Evolutionary conservation across 495 filamentous ascomycete genomes (phyloP).

Genomic region (Clohesyomyces aquaticus): DNA sequence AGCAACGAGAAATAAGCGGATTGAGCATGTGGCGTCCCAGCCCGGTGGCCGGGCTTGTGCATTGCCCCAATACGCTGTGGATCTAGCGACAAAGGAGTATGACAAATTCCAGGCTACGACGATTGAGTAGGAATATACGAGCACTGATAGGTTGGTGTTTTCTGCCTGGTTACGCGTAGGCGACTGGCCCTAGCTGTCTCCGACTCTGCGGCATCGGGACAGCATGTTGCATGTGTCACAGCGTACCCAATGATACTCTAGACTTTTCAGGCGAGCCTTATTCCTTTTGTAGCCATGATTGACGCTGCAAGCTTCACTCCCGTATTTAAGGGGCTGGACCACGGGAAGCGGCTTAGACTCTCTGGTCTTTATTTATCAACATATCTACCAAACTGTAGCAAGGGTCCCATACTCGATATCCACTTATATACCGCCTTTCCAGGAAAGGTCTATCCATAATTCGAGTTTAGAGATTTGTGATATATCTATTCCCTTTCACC

Average conservation of each 20-base stretch:
- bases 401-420: too few species aligned
- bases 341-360: not conserved
- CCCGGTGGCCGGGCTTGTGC: not conserved
- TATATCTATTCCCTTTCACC: too few species aligned
- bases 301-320: slow-evolving; percentile 11
- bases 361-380: slow-evolving; percentile 32
- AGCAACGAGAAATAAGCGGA: not conserved
- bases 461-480: too few species aligned
- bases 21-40: not conserved
- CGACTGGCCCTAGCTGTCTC: slow-evolving; percentile 2
- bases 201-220: slow-evolving; percentile 1
- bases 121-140: too few species aligned
- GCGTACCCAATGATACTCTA: too few species aligned
- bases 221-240: not conserved
- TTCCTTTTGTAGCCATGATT: slow-evolving; percentile 10
- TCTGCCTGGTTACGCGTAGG: not conserved
- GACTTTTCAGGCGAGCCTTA: slow-evolving; percentile 19
- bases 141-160: not conserved
- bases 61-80: too few species aligned
- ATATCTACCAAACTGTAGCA: too few species aligned
- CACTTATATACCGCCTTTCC: not conserved
- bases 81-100: not conserved
- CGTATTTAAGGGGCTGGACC: slow-evolving; percentile 1
- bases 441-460: too few species aligned
- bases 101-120: not conserved